phyloP scores from a whole-genome alignment of 257 asterid species.

The Rehmannia glutinosa region DNA sequence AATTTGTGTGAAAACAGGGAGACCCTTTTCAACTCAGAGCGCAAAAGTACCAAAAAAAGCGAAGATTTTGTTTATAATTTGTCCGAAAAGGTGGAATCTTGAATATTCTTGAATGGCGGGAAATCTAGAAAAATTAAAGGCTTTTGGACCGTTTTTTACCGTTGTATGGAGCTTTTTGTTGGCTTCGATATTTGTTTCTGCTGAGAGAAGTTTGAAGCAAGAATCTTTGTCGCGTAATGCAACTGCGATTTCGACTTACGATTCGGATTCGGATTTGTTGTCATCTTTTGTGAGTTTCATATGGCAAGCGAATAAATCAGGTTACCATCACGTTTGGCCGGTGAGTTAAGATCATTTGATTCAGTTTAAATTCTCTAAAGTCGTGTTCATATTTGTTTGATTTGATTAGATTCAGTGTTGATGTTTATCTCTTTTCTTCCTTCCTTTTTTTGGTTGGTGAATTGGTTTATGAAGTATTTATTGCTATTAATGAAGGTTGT shows the following conservation, averaged over 20 bases:
- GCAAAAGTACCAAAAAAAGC: not conserved
- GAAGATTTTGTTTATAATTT: not conserved
- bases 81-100: slow-evolving; percentile 12
- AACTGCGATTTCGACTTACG: slow-evolving; percentile 14
- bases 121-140: slow-evolving; percentile 47
- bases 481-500: not conserved
- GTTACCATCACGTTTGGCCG: slow-evolving; percentile 95
- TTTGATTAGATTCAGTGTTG: not conserved
- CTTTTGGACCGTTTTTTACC: slow-evolving; percentile 53
- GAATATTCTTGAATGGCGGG: slow-evolving; percentile 42
- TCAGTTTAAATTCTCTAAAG: not conserved
- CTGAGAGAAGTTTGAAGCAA: slow-evolving; percentile 67
- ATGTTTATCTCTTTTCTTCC: not conserved
- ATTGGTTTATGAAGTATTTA: slow-evolving; percentile 10
- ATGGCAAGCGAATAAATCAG: slow-evolving; percentile 68
- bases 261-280: slow-evolving; percentile 37
- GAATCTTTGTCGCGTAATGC: slow-evolving; percentile 30
- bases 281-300: slow-evolving; percentile 44
- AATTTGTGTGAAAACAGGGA: not conserved
- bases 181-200: slow-evolving; percentile 79
- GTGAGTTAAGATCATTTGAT: slow-evolving; percentile 41
- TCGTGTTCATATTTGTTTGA: not conserved
- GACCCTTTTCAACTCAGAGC: slow-evolving; percentile 7
- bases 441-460: not conserved
- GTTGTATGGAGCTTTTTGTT: slow-evolving; percentile 69